A percentile compares a stretch with the other conserved stretches of the same genome.
Conservation (phyloP, 192 early-diverging fungal species). For the Backusella circina region DNA sequence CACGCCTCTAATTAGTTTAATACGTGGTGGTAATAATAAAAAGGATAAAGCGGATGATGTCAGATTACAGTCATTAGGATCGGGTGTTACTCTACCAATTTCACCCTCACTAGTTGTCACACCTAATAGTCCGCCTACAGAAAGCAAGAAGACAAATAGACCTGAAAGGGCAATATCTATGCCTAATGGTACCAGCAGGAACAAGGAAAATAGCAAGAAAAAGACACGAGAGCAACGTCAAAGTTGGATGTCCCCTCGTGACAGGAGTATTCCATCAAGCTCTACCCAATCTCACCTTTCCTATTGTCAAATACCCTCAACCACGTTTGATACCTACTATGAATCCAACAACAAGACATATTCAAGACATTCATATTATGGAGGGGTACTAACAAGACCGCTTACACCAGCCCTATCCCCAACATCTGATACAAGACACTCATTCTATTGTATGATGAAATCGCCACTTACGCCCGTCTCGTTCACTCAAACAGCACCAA, state of each 20-base stretch:
- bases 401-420: neutral
- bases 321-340: neutral
- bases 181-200: neutral
- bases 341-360: neutral
- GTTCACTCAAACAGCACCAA: neutral
- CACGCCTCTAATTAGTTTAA: neutral
- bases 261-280: neutral
- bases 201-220: neutral
- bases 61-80: constrained; percentile 1
- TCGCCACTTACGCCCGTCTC: neutral
- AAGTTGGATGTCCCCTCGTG: neutral
- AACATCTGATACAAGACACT: neutral
- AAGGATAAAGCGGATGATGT: neutral
- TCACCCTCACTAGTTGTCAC: neutral
- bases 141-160: neutral
- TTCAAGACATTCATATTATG: neutral
- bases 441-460: neutral
- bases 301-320: neutral
- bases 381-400: neutral
- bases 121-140: neutral
- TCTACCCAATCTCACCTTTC: neutral
- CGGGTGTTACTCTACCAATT: neutral
- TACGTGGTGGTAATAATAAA: neutral
- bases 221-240: neutral
- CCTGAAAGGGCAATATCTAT: neutral